Base-by-base conservation (phyloP, 306 rosid genomes). In the Cucumis melo region DNA sequence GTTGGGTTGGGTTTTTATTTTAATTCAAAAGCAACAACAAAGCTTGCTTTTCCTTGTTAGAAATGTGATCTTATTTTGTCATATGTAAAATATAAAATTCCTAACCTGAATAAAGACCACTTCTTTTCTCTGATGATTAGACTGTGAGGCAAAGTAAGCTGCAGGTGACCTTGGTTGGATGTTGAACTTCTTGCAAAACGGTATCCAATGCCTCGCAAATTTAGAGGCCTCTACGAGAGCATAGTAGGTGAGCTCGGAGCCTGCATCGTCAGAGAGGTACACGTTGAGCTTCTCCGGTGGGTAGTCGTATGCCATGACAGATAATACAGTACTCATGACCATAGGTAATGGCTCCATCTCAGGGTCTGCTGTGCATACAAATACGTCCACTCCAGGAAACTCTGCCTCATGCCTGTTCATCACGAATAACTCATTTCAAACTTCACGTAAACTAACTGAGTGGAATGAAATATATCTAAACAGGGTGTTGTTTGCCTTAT, bases 351-450 rank as follows among this genome's bases (percentile, higher is more conserved):
- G 97, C 85, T 91, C 98, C 7, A 83, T 78, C 34, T 71, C 86
- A 5, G 96, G 87, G 17, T 93, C 93, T 24, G 97, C 97, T 1
- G 98, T 91, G 86, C 98, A 91, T 76, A 93, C 97, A 79, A 87
- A 93, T 38, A 91, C 71, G 79, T 93, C 98, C 78, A 90, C 93
- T 27, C 78, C 39, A 1, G 97, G 96, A 70, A 93, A 78, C 11
- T 39, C 83, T 2, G 65, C 55, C 78, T 84, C 93, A 46, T 84
- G 80, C 29, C 98, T 93, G 83, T 46, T 63, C 71, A 42, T 38
- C 64, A 34, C 17, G 53, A 16, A 14, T 27, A 39, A 24, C 38
- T 27, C 29, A 27, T 27, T 27, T 38, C 54, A 48, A 51, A 56
- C 21, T 16, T 0, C 10, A 27, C 4, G 19, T 36, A 36, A 27